Conservation (phyloP, 352 stramenopile genomes). For the Pythium volutum region DNA sequence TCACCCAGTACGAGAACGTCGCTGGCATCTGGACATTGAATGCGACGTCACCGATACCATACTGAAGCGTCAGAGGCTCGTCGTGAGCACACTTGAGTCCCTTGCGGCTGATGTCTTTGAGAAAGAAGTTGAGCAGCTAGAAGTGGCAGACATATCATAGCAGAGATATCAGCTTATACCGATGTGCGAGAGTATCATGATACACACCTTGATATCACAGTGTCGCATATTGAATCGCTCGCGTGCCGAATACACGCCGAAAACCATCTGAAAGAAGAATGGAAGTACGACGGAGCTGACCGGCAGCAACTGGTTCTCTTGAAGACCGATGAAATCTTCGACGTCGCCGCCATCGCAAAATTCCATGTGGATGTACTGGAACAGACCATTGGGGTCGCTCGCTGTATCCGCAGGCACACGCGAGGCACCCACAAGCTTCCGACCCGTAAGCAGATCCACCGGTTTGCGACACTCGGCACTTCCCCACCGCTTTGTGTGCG, state of each 20-base stretch:
- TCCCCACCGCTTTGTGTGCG: conserved; percentile 52
- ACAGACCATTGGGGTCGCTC: conserved; percentile 36
- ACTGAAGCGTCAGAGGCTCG: conserved; percentile 50
- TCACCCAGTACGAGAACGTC: conserved; percentile 88
- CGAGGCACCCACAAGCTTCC: conserved; percentile 19
- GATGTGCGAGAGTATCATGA: neutral
- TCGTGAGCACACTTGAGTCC: conserved; percentile 31
- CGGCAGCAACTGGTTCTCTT: conserved; percentile 64
- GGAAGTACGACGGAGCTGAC: conserved; percentile 52
- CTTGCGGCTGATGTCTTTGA: conserved; percentile 74
- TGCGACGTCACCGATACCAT: conserved; percentile 46
- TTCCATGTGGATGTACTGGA: conserved; percentile 99
- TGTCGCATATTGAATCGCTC: conserved; percentile 93
- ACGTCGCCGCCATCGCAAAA: conserved; percentile 95
- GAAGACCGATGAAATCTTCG: conserved; percentile 92
- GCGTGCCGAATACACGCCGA: conserved; percentile 90
- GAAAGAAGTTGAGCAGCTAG: conserved; percentile 97
- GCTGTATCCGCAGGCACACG: conserved; percentile 4
- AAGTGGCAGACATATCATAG: conserved; percentile 9
- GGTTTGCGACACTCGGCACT: conserved; percentile 61
- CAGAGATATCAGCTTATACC: neutral
- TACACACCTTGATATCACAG: conserved; percentile 95
- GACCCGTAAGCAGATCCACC: conserved; percentile 44
- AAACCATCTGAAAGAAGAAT: conserved; percentile 98
- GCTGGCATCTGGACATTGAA: conserved; percentile 62